Evolutionary conservation across 306 rosid species (phyloP).

Genomic region (Begonia masoniana): DNA sequence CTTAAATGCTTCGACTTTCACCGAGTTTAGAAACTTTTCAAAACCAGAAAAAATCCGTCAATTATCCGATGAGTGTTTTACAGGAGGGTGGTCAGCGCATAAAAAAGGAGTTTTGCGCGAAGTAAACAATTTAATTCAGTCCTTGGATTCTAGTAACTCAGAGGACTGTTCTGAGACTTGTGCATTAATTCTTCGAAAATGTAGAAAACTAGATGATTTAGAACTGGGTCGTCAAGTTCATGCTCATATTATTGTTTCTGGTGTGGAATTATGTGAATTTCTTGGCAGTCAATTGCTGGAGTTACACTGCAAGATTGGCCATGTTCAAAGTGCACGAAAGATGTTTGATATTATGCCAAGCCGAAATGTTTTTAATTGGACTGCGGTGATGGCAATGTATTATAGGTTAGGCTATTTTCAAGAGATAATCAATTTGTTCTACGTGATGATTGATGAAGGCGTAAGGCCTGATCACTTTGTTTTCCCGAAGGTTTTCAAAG

Average conservation of each 20-base stretch:
- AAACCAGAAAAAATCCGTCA: too few species aligned
- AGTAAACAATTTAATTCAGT: too few species aligned
- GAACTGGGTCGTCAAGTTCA: conserved; percentile 13
- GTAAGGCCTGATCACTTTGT: conserved; percentile 13
- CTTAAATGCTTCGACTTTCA: too few species aligned
- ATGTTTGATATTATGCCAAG: conserved; percentile 9
- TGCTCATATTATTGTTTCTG: conserved; percentile 8
- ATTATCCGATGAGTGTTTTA: too few species aligned
- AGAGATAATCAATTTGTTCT: conserved; percentile 4
- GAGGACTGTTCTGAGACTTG: conserved; percentile 6
- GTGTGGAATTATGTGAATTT: conserved; percentile 10
- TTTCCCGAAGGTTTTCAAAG: conserved; percentile 14
- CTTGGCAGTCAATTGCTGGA: conserved; percentile 7
- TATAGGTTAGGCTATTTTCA: conserved; percentile 4
- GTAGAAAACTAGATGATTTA: conserved; percentile 3
- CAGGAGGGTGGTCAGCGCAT: too few species aligned
- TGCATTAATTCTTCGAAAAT: conserved; percentile 6
- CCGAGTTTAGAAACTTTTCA: too few species aligned
- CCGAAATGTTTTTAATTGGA: conserved; percentile 10
- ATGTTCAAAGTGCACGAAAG: conserved; percentile 6
- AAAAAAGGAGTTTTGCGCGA: too few species aligned
- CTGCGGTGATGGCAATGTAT: conserved; percentile 13
- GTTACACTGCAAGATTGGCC: conserved; percentile 3
- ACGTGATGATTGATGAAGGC: conserved; percentile 9
- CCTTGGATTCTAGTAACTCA: too few species aligned